Evolutionary conservation across 2,329 filamentous ascomycete genomes (phyloP).

Genomic region (Corniculantispora saksenae): DNA sequence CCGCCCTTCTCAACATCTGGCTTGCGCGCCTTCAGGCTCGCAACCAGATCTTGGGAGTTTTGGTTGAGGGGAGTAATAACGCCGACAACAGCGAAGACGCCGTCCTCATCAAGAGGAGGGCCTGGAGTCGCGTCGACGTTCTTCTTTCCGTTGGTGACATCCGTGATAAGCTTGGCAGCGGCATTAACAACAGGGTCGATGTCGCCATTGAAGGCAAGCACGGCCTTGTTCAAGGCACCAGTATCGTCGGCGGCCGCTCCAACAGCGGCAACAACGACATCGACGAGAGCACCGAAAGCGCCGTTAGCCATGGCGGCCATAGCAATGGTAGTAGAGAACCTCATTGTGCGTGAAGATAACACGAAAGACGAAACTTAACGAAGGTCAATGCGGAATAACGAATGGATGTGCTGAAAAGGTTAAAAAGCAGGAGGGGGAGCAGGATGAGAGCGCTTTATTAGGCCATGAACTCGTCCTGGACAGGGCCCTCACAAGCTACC

Average conservation of each 20-base stretch:
- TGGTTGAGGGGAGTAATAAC: background rate
- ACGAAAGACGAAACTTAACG: background rate
- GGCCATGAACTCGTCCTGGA: background rate
- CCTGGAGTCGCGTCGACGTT: background rate
- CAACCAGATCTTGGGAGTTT: background rate
- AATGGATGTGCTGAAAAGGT: background rate
- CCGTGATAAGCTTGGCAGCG: background rate
- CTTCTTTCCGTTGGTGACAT: background rate
- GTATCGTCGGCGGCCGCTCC: background rate
- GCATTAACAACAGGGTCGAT: background rate
- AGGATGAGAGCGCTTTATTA: background rate
- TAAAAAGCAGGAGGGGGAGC: background rate
- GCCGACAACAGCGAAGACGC: background rate
- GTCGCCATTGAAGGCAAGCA: background rate
- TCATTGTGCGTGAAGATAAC: constrained; percentile 1
- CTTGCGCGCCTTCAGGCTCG: background rate
- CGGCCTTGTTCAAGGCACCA: background rate
- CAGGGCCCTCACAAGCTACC: constrained; percentile 8
- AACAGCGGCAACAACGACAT: background rate
- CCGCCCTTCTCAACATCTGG: background rate
- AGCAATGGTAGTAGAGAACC: background rate
- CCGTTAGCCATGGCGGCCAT: background rate
- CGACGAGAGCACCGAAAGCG: background rate
- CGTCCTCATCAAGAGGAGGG: background rate
- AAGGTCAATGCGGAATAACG: background rate